These are phyloP conservation scores for Geranium rotundifolium DNA, from an alignment of 345 rosid genomes.

Conservation along the genomic window DNA sequence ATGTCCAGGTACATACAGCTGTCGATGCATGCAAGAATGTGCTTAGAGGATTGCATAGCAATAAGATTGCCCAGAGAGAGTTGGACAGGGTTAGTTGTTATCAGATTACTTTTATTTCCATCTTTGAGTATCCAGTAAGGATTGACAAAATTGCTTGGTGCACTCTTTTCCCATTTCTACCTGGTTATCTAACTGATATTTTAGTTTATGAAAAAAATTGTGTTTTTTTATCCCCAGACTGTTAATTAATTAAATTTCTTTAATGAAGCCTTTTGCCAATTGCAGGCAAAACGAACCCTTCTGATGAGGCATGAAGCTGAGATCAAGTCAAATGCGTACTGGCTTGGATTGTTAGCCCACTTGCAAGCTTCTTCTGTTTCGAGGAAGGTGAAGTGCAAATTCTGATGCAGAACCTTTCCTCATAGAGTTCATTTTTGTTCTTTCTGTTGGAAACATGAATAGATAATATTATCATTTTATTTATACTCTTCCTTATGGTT, in stretches of 20 bases:
- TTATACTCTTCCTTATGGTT: slow-evolving; percentile 1
- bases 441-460: slow-evolving; percentile 6
- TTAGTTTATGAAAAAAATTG: neutral
- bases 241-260: neutral
- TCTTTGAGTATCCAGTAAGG: neutral
- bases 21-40: slow-evolving; percentile 99
- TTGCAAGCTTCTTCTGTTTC: slow-evolving; percentile 92
- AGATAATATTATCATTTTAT: neutral
- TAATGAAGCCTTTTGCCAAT: slow-evolving; percentile 6
- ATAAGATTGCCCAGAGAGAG: slow-evolving; percentile 75
- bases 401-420: slow-evolving; percentile 1
- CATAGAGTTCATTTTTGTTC: neutral
- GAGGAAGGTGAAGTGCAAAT: slow-evolving; percentile 51
- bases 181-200: neutral
- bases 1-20: slow-evolving; percentile 72
- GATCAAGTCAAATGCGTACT: slow-evolving; percentile 93
- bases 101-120: neutral
- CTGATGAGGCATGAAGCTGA: slow-evolving; percentile 99
- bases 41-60: slow-evolving; percentile 81
- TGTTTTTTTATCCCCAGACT: neutral
- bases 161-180: neutral
- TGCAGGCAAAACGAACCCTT: slow-evolving; percentile 91
- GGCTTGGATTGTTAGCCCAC: slow-evolving; percentile 97
- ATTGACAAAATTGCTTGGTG: slow-evolving; percentile 2
- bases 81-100: slow-evolving; percentile 78